phyloP scores from a whole-genome alignment of 768 basidiomycete genomes.

The Epithele typhae region DNA sequence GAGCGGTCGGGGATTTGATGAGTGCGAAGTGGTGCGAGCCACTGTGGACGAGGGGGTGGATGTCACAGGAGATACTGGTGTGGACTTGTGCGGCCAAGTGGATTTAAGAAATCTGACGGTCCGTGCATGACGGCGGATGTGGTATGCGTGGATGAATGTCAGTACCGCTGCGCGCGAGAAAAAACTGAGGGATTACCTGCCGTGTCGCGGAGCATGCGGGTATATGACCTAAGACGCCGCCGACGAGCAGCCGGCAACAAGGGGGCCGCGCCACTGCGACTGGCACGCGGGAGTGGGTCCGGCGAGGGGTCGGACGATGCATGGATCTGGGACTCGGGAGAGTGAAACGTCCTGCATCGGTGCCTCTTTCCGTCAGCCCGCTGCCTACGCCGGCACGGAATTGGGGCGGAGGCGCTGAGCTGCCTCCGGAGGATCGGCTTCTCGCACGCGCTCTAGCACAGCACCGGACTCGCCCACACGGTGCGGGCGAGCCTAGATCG shows the following conservation, averaged over 20 bases:
- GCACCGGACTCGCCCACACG: slow-evolving; percentile 4
- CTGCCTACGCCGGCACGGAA: neutral
- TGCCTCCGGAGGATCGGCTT: slow-evolving; percentile 14
- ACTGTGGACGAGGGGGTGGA: too few relatives aligned
- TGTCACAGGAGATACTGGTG: neutral
- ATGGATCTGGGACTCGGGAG: neutral
- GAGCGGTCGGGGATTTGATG: too few relatives aligned
- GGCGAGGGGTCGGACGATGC: slow-evolving; percentile 7
- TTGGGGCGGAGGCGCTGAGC: slow-evolving; percentile 1
- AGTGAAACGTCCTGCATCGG: slow-evolving; percentile 8
- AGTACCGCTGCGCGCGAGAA: neutral
- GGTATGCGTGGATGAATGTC: slow-evolving; percentile 5
- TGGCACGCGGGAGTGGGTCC: slow-evolving; percentile 5
- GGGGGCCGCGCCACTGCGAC: neutral
- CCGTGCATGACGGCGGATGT: slow-evolving; percentile 11
- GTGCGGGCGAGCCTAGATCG: slow-evolving; percentile 1
- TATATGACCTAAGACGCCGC: neutral
- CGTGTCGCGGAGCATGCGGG: neutral
- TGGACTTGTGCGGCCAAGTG: neutral
- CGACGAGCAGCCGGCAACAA: too few relatives aligned
- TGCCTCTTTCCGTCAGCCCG: slow-evolving; percentile 1
- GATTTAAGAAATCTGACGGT: neutral
- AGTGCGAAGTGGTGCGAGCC: too few relatives aligned
- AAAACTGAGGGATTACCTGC: slow-evolving; percentile 1
- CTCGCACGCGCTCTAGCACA: slow-evolving; percentile 6